phyloP scores from a whole-genome alignment of 805 yeast species.

The Debaryomyces castellii region DNA sequence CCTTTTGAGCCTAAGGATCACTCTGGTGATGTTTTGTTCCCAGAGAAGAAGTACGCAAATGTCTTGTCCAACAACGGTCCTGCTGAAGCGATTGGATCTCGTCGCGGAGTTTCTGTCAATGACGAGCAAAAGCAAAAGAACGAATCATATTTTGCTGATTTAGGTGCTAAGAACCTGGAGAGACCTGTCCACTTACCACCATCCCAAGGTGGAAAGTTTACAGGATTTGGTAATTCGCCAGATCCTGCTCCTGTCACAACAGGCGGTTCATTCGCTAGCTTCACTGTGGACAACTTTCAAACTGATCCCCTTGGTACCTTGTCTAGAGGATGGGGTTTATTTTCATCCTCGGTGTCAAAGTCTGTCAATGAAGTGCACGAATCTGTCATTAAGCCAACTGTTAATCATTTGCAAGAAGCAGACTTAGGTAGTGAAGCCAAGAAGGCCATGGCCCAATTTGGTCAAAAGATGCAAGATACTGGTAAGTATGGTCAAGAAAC shows the following conservation, averaged over 20 bases:
- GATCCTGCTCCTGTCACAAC: constrained; percentile 33
- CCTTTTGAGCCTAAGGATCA: constrained; percentile 70
- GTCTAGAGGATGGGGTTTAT: constrained; percentile 90
- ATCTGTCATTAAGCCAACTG: constrained; percentile 86
- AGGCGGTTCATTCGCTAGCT: constrained; percentile 48
- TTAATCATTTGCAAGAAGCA: constrained; percentile 71
- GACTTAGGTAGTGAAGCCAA: constrained; percentile 81
- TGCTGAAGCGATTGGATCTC: constrained; percentile 35
- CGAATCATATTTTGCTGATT: constrained; percentile 77
- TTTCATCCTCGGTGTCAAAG: constrained; percentile 80
- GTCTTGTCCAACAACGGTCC: constrained; percentile 7
- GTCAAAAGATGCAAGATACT: constrained; percentile 89
- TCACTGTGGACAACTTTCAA: constrained; percentile 69
- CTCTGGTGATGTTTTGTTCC: constrained; percentile 43
- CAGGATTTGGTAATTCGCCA: constrained; percentile 88
- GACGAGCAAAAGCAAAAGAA: constrained; percentile 54
- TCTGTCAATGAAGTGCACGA: constrained; percentile 85
- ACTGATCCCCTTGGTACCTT: constrained; percentile 89
- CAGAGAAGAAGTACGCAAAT: constrained; percentile 5
- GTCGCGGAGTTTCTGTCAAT: constrained; percentile 40
- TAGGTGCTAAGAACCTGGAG: constrained; percentile 69
- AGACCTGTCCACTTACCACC: constrained; percentile 85
- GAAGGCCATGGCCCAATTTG: constrained; percentile 95
- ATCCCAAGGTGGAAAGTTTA: constrained; percentile 89
- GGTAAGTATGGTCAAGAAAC: constrained; percentile 73